phyloP scores from a whole-genome alignment of 805 yeast genomes.

The Maudiozyma turicensis region DNA sequence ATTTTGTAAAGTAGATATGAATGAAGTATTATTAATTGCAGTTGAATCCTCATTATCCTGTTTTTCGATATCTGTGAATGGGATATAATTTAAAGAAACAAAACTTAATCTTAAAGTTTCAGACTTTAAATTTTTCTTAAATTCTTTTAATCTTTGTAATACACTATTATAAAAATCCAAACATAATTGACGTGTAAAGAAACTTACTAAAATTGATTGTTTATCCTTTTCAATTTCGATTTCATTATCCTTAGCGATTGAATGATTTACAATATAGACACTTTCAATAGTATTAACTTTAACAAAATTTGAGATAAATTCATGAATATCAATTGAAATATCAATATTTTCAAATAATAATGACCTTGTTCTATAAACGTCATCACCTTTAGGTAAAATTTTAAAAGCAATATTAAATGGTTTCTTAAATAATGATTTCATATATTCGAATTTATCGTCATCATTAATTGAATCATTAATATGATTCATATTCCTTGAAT shows the following conservation, averaged over 20 bases:
- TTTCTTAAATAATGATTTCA: constrained; percentile 6
- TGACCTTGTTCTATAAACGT: constrained; percentile 26
- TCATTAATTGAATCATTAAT: neutral
- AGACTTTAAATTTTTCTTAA: constrained; percentile 31
- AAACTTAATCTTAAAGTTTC: constrained; percentile 31
- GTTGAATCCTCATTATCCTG: constrained; percentile 18
- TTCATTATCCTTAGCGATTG: constrained; percentile 21
- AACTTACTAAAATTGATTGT: constrained; percentile 20
- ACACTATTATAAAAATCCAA: constrained; percentile 31
- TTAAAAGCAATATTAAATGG: constrained; percentile 18
- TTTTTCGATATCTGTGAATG: neutral
- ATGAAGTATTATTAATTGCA: constrained; percentile 31
- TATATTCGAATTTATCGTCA: neutral
- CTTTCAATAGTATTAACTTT: constrained; percentile 57
- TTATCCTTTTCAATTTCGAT: constrained; percentile 31
- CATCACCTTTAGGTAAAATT: constrained; percentile 25
- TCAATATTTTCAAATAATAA: constrained; percentile 22
- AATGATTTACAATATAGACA: constrained; percentile 30
- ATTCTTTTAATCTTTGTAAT: constrained; percentile 30
- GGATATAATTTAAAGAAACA: constrained; percentile 27
- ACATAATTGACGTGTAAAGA: constrained; percentile 29
- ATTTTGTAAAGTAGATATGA: constrained; percentile 8
- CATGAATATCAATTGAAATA: constrained; percentile 13
- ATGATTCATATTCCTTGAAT: neutral
- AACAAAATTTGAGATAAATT: constrained; percentile 33